Base-by-base conservation (phyloP, 768 basidiomycete genomes). In the Suillus decipiens region DNA sequence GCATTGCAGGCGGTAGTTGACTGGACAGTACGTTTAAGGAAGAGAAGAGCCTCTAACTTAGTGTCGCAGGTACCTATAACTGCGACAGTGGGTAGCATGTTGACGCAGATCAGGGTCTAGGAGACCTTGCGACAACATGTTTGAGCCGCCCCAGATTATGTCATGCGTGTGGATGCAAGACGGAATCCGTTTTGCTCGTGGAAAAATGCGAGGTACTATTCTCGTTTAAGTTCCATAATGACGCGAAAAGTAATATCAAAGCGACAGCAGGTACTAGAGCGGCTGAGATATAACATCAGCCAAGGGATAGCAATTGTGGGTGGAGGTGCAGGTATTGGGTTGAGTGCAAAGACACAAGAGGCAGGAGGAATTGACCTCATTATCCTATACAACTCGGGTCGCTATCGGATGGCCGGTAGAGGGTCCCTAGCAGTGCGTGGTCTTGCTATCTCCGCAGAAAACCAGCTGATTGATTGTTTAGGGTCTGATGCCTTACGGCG, bases 311-410 rank as follows among this genome's bases (percentile, higher is more conserved):
- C 66, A 4, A 75, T 75, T 41, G 61, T 72, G 2, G 67, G 70
- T 19, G 72, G 72, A 17, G 74, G 72, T 8, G 64, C 70, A 22
- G 71, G 73, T 19, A 59, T 70, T 28, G 73, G 72, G 42, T 59
- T 75, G 15, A 71, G 67, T 45, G 69, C 74, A 15, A 72, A 72
- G 63, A 62, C 61, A 43, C 71, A 75, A 3, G 73, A 74, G 60
- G 65, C 67, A 22, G 69, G 72, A 0, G 63, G 74, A 34, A 64
- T 66, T 11, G 72, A 74, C 56, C 59, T 74, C 48, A 37, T 75
- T 41, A 72, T 73, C 71, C 56, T 75, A 33, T 75, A 74, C 55
- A 75, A 68, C 37, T 74, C 73, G 28, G 73, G 74, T 9, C 71
- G 73, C 22, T 69, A 73, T 57, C 68, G 69, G n/a, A 70, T 70